Evolutionary conservation across 129 eudicot species (phyloP), one percentile per base, ranked within the genome.

Genomic region (Arctium minus): DNA sequence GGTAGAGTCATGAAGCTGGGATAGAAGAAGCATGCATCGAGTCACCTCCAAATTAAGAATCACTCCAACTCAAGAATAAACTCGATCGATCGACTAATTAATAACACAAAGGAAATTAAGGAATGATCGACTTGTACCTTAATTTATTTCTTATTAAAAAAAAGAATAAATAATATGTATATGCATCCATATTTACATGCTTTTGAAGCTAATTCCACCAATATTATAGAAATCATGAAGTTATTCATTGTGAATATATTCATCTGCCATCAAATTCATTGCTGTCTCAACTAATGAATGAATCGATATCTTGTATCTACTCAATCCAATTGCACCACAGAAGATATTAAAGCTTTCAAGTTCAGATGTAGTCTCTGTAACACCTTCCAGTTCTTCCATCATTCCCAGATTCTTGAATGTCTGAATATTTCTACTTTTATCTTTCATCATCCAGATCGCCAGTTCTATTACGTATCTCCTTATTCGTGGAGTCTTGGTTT

Each of bases 361-460:
- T 87, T 96, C 99, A 1, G 92, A 90, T 53, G 96, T 93, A 3
- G 98, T 93, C 75, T 96, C 99, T 65, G 82, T 79, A 27, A 96
- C 89, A 31, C 82, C 80, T 85, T 96, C 94, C 17, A 96, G 88
- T 81, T 96, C 91, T 75, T 74, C 75, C 81, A 80, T 79, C 90
- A 91, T 64, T 70, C 97, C 97, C 75, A 96, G 56, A 67, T 85
- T 79, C 87, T 79, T 86, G 85, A 96, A 93, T 30, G 76, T 81
- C 15, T 40, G 74, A 37, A 91, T 74, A 79, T 89, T 93, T 70
- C 69, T 37, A 5, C 42, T 73, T 42, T 91, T 86, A 37, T 90
- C 89, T 70, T 78, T 91, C 98, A 96, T 96, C 99, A 93, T 90
- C 98, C 97, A 93, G 15, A 90, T 91, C 11, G 92, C 92, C 42